Percentiles rank a stretch among this genome's conserved stretches.
Evolutionary conservation across 2,329 filamentous ascomycete species (phyloP).

Genomic region (Ascosphaera aggregata): DNA sequence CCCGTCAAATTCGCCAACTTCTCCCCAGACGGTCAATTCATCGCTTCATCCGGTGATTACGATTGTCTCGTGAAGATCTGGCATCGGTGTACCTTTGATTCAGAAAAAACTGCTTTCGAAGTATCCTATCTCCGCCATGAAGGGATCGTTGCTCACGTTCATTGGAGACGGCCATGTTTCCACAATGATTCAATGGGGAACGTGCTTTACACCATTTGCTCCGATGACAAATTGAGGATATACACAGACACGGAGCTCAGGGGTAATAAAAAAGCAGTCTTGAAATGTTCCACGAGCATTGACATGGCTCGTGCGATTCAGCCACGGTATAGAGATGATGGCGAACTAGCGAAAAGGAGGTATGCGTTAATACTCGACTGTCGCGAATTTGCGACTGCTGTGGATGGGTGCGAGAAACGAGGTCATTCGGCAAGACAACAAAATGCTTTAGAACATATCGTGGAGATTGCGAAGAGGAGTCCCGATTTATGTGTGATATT

Average conservation of each 20-base stretch:
- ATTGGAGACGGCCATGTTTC: slow-evolving; percentile 65
- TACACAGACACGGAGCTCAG: slow-evolving; percentile 35
- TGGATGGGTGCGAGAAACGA: slow-evolving; percentile 12
- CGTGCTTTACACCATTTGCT: slow-evolving; percentile 71
- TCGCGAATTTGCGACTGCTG: slow-evolving; percentile 52
- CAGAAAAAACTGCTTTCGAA: slow-evolving; percentile 68
- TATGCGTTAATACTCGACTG: slow-evolving; percentile 70
- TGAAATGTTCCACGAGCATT: slow-evolving; percentile 59
- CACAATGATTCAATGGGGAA: slow-evolving; percentile 61
- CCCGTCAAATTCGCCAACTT: slow-evolving; percentile 50
- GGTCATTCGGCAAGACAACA: slow-evolving; percentile 31
- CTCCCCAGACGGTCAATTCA: slow-evolving; percentile 68
- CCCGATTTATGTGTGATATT: slow-evolving; percentile 75
- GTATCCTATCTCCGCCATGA: slow-evolving; percentile 79
- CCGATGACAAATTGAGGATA: slow-evolving; percentile 56
- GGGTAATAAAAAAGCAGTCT: too few species aligned
- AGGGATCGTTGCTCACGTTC: slow-evolving; percentile 50
- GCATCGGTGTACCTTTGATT: slow-evolving; percentile 65
- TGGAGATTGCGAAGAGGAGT: slow-evolving; percentile 61
- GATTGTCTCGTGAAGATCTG: slow-evolving; percentile 83
- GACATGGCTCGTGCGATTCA: slow-evolving; percentile 52
- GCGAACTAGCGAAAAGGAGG: slow-evolving; percentile 22
- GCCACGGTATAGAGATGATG: slow-evolving; percentile 22
- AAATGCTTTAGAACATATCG: slow-evolving; percentile 62
- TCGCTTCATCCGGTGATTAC: slow-evolving; percentile 55